Percentiles rank a stretch among this genome's conserved stretches.
These are phyloP conservation scores for Candida sojae DNA, from an alignment of 1,139 yeast genomes.

Conservation along the genomic window DNA sequence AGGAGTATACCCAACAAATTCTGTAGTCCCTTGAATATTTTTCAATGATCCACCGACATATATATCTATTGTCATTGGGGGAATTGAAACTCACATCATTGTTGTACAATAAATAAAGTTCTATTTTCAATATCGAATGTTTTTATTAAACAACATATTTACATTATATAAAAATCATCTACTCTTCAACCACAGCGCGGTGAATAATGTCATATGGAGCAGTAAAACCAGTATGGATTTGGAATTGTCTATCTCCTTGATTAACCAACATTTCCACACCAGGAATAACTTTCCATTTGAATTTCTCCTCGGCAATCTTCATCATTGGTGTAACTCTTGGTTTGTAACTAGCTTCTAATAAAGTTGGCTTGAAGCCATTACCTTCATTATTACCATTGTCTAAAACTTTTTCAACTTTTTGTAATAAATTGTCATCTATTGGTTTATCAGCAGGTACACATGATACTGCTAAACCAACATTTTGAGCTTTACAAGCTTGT, in stretches of 20 bases:
- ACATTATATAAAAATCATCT: background rate
- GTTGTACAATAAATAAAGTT: too few relatives aligned
- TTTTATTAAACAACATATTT: too few relatives aligned
- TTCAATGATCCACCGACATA: too few relatives aligned
- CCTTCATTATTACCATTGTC: conserved; percentile 30
- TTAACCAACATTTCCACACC: conserved; percentile 91
- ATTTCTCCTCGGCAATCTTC: conserved; percentile 64
- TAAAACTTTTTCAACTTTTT: conserved; percentile 43
- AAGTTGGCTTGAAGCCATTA: conserved; percentile 48
- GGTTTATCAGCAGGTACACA: conserved; percentile 90
- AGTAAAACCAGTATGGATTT: conserved; percentile 68
- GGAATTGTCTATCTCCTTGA: conserved; percentile 89
- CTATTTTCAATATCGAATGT: too few relatives aligned
- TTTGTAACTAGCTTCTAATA: conserved; percentile 92
- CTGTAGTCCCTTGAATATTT: too few relatives aligned
- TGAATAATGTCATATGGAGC: conserved; percentile 65
- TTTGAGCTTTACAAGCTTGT: conserved; percentile 39
- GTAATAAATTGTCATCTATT: conserved; percentile 54
- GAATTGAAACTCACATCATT: too few relatives aligned
- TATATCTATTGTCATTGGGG: too few relatives aligned
- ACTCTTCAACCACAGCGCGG: conserved; percentile 52
- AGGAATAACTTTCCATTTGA: conserved; percentile 71
- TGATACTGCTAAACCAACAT: conserved; percentile 69
- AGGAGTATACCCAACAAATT: too few relatives aligned
- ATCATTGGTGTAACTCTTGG: conserved; percentile 84